Base-by-base conservation (phyloP, 106 monocot genomes). In the Dendrobium officinale region DNA sequence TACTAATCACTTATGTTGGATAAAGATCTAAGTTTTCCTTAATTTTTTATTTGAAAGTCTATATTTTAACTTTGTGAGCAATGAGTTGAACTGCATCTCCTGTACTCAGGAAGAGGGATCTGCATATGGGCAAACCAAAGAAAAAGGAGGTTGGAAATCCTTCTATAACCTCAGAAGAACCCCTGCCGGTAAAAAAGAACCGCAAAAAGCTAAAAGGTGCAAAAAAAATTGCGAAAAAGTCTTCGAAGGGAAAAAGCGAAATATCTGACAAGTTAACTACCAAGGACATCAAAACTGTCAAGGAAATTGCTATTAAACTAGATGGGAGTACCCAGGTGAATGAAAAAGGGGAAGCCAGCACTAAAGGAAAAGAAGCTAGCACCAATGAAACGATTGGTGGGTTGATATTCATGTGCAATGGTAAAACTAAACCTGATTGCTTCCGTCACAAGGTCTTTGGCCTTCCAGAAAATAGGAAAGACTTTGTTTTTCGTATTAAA, bases 401-500 rank as follows among this genome's bases (percentile, higher is more conserved):
- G 10, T 72, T 85, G 56, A 83, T 88, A 77, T 80, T 85, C 45
- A 85, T 85, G 80, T 85, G 85, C 78, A 88, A 83, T 80, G 22
- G 66, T 22, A 85, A 66, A 73, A 85, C 85, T 8, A 85, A 85
- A 83, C 72, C 80, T 31, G 88, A 88, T 75, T 88, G 80, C 73
- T 85, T 80, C 78, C 79, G 33, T 16, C 78, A 83, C 77, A 85
- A 80, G 83, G 80, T 85, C 72, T 82, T 88, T 79, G 88, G 88
- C 11, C 85, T 82, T 49, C 88, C 85, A 55, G 55, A 77, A n/a
- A 67, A 77, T 59, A 88, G 74, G 64, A 82, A 77, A 77, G 85
- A 88, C 26, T 79, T 80, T 77, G 88, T 88, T 15, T 8, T 42
- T 49, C 77, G 48, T 4, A 78, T 88, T 78, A 85, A 75, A 67